phyloP scores from a whole-genome alignment of 1,284 basidiomycete genomes.

The Vanrija sp. region DNA sequence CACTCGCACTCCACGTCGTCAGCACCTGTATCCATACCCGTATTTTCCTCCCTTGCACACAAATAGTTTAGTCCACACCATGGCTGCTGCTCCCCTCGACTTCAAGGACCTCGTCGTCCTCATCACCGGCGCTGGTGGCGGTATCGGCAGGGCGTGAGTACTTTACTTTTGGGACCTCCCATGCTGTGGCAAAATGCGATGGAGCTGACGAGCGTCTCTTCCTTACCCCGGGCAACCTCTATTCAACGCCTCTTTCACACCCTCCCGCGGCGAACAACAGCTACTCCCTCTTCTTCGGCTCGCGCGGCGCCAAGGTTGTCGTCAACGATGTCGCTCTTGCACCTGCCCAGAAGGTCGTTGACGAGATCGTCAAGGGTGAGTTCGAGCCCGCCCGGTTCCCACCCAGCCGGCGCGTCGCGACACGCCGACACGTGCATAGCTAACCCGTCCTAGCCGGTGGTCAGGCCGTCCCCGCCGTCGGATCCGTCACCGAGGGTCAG shows the following conservation, averaged over 20 bases:
- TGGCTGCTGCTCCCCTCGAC: conserved; percentile 24
- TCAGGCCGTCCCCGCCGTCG: conserved; percentile 78
- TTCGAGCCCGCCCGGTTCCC: conserved; percentile 1
- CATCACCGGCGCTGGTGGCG: conserved; percentile 93
- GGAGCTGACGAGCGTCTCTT: neutral
- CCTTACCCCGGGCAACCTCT: neutral
- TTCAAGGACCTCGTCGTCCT: conserved; percentile 93
- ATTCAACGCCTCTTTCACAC: neutral
- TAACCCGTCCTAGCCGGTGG: conserved; percentile 63
- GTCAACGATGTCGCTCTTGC: conserved; percentile 90
- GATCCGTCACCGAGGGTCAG: conserved; percentile 83
- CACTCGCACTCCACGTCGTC: too few relatives aligned
- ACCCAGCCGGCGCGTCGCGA: neutral
- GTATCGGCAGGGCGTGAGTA: conserved; percentile 82
- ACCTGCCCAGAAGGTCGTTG: conserved; percentile 88
- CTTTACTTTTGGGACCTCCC: conserved; percentile 13
- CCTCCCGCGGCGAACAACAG: conserved; percentile 50
- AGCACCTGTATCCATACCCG: neutral
- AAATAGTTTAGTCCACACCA: neutral
- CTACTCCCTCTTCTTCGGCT: conserved; percentile 85
- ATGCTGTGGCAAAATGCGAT: neutral
- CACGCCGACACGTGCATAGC: neutral
- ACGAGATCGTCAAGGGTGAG: conserved; percentile 78
- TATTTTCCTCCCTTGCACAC: neutral
- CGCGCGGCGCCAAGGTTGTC: conserved; percentile 87